Evolutionary conservation across 768 basidiomycete genomes (phyloP), one percentile per base, ranked within the genome.

Genomic region (Fistulinella prunicolor): DNA sequence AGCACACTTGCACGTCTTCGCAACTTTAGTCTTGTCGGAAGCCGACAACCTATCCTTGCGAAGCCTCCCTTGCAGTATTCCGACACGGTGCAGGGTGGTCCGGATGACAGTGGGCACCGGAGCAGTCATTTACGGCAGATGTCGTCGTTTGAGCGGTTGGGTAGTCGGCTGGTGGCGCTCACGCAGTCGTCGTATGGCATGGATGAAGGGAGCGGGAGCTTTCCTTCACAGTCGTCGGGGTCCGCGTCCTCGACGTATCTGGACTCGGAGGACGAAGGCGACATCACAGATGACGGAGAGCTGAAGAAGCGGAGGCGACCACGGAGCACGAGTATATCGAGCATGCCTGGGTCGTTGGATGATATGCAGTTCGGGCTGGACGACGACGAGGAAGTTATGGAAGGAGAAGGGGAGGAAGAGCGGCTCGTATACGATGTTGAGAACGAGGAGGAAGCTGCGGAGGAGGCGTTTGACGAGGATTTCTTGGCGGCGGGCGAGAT

Each of bases 311-410:
- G 66, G 48, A 70, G 65, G 50, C 62, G 77, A 34, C 55, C 63
- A 44, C 71, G 85, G 53, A 73, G 77, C 52, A 73, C 78, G 59
- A 89, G 89, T 54, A 79, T 86, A 66, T 80, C 81, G 36, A 92
- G 89, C 61, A 92, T 94, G 86, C 91, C 89, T 12, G 91, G 91
- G 24, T 86, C 88, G 19, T 66, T 92, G 50, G 81, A 85, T 42
- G 79, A 85, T 52, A 73, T 76, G 59, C 71, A 79, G 41, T 80
- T 82, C 52, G 79, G 71, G 14, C 65, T 79, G 52, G 78, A 79
- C 36, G 78, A 80, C 10, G 77, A 74, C 7, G 80, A 79, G 9
- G 72, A n/a, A n/a, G n/a, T n/a, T n/a, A n/a, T 70, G 0, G 71
- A 68, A 12, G 59, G 56, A 3, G 71, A 71, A 0, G 69, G 65